Evolutionary conservation across 306 rosid genomes (phyloP), one percentile per base, ranked within the genome.

Genomic region (Betula pendula): DNA sequence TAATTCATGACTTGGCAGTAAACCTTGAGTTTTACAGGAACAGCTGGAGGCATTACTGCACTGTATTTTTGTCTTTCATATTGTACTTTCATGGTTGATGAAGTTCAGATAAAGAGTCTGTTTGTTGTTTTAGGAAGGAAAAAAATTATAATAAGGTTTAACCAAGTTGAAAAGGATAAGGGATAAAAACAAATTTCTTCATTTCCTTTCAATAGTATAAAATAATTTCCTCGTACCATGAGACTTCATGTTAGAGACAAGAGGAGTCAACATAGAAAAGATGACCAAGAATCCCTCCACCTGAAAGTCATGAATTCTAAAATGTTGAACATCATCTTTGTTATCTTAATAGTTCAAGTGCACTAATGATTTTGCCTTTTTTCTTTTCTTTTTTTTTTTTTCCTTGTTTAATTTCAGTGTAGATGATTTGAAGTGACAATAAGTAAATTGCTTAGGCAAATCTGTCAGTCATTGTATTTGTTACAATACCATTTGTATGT

Each of bases 391-490:
- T n/a, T n/a, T n/a, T n/a, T n/a, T n/a, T n/a, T n/a, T n/a, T n/a
- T n/a, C n/a, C n/a, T n/a, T n/a, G n/a, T n/a, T n/a, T n/a, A n/a
- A n/a, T n/a, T n/a, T n/a, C n/a, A n/a, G n/a, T n/a, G n/a, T n/a
- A n/a, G n/a, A n/a, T n/a, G n/a, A n/a, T n/a, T n/a, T 63, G 11
- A 35, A 33, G 43, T 3, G 14, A 33, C 70, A 16, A 33, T 33
- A 60, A 14, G 6, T 66, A 66, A n/a, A 66, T 60, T 38, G 49
- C 3, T 8, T 45, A 2, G 15, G 20, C 13, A 71, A 25, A 10
- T 58, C 58, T 52, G 68, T 68, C 53, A 20, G 70, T 60, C 27
- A 56, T 49, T n/a, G 71, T 68, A 63, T 63, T 6, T 59, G 68
- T 22, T 63, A 72, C 10, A 56, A 71, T 47, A 81, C 52, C 31